Evolutionary conservation across 2,329 filamentous ascomycete genomes (phyloP).

Genomic region (Cordyceps cicadae): DNA sequence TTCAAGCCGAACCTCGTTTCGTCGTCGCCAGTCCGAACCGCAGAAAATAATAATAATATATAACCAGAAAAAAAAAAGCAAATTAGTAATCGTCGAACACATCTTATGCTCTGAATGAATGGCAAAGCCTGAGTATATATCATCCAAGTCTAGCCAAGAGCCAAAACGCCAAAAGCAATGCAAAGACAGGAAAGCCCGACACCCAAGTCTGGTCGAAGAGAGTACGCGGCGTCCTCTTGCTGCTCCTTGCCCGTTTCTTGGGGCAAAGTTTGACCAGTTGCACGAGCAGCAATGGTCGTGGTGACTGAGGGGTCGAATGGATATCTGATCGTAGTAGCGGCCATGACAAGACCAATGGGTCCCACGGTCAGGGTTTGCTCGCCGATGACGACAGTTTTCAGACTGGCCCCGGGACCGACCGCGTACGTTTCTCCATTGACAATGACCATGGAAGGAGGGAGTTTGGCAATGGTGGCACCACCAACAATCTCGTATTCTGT

Average conservation of each 20-base stretch:
- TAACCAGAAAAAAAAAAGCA: neutral
- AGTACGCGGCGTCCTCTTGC: slow-evolving; percentile 17
- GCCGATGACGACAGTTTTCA: slow-evolving; percentile 37
- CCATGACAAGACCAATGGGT: slow-evolving; percentile 40
- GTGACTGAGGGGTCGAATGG: slow-evolving; percentile 38
- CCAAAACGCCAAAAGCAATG: slow-evolving; percentile 34
- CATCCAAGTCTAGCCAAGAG: slow-evolving; percentile 21
- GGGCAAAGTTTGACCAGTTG: slow-evolving; percentile 21
- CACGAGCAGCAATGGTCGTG: slow-evolving; percentile 30
- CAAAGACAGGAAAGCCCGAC: slow-evolving; percentile 21
- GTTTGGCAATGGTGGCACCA: slow-evolving; percentile 43
- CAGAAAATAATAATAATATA: neutral
- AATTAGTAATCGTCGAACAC: neutral
- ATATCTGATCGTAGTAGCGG: slow-evolving; percentile 35
- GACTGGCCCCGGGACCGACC: slow-evolving; percentile 36
- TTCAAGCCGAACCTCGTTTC: neutral
- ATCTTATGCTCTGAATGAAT: slow-evolving; percentile 1
- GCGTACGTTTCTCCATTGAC: slow-evolving; percentile 43
- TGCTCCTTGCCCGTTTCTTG: slow-evolving; percentile 16
- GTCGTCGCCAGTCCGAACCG: neutral
- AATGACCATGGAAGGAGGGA: slow-evolving; percentile 40
- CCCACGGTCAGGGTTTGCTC: slow-evolving; percentile 45
- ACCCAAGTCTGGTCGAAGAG: slow-evolving; percentile 14
- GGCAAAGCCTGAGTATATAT: neutral
- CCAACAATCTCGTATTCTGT: slow-evolving; percentile 41